phyloP scores from a whole-genome alignment of 2,329 filamentous ascomycete genomes.

The Pleomassaria siparia region DNA sequence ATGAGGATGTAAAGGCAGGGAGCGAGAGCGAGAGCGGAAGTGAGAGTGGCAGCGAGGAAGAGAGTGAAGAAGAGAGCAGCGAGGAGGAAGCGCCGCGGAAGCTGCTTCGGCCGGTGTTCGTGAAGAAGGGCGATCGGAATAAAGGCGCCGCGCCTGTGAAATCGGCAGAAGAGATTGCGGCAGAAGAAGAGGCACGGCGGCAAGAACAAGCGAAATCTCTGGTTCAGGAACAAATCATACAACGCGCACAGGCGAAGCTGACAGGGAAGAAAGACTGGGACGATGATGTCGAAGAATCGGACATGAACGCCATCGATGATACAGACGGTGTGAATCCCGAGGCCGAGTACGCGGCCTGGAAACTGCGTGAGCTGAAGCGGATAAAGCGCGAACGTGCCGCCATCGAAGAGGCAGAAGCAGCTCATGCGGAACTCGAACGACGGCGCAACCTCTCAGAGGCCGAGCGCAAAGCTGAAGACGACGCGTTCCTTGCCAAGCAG shows the following conservation, averaged over 20 bases:
- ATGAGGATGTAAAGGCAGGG: conserved; percentile 11
- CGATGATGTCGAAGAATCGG: conserved; percentile 63
- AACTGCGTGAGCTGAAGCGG: conserved; percentile 84
- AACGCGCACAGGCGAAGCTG: conserved; percentile 73
- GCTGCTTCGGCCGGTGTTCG: conserved; percentile 66
- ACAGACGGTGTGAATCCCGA: conserved; percentile 84
- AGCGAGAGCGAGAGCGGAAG: conserved; percentile 18
- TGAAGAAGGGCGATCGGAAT: conserved; percentile 64
- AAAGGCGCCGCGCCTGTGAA: conserved; percentile 32
- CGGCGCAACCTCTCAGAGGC: conserved; percentile 82
- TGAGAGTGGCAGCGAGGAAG: conserved; percentile 52
- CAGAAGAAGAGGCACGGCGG: conserved; percentile 58
- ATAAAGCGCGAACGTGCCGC: conserved; percentile 83
- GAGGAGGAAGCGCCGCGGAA: conserved; percentile 61
- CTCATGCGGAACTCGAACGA: conserved; percentile 86
- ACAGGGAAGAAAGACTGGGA: conserved; percentile 87
- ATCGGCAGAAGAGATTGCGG: conserved; percentile 46
- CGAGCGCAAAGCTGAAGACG: conserved; percentile 83
- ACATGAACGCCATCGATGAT: conserved; percentile 79
- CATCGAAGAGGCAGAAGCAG: conserved; percentile 80
- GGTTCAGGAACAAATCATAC: conserved; percentile 85
- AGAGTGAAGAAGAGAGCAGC: conserved; percentile 58
- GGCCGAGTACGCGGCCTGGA: conserved; percentile 90
- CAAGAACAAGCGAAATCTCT: conserved; percentile 75
- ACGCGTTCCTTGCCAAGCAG: conserved; percentile 73